These are phyloP conservation scores for Mycena venus DNA, from an alignment of 768 basidiomycete genomes.

Conservation along the genomic window DNA sequence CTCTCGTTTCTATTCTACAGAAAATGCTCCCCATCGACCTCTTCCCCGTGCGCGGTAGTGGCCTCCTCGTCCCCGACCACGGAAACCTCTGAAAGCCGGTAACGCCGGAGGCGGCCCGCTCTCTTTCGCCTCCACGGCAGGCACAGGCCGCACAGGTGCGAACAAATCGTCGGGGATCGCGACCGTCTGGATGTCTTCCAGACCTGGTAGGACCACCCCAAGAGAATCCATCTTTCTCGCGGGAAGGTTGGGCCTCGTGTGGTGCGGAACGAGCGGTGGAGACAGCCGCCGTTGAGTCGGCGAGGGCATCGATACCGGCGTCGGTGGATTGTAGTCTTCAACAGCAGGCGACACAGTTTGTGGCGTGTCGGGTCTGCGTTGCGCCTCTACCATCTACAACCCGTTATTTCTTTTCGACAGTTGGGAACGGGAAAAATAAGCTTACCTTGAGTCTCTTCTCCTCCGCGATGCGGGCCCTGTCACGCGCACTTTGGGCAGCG, in stretches of 20 bases:
- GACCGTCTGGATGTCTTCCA: slow-evolving; percentile 32
- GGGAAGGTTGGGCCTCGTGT: slow-evolving; percentile 27
- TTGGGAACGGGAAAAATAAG: not conserved
- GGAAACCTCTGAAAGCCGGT: not conserved
- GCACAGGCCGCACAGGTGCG: not conserved
- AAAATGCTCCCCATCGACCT: not conserved
- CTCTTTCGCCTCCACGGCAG: not conserved
- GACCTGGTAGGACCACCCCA: not conserved
- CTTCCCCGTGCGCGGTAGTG: slow-evolving; percentile 29
- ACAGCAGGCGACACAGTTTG: not conserved
- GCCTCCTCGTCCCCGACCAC: slow-evolving; percentile 17
- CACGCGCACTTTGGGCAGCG: slow-evolving; percentile 54
- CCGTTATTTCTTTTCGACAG: not conserved
- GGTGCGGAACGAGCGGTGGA: slow-evolving; percentile 19
- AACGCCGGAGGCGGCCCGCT: not conserved
- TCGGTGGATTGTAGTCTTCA: slow-evolving; percentile 31
- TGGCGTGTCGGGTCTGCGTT: slow-evolving; percentile 10
- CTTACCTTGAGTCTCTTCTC: slow-evolving; percentile 38
- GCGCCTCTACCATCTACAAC: not conserved
- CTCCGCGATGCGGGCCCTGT: slow-evolving; percentile 48
- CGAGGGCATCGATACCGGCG: slow-evolving; percentile 37
- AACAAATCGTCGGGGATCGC: slow-evolving; percentile 32
- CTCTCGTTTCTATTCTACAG: not conserved
- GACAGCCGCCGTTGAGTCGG: slow-evolving; percentile 32
- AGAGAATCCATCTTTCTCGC: not conserved